Percentiles rank a stretch among this genome's conserved stretches.
Evolutionary conservation across 169 alveolate genomes (phyloP).

Genomic region (Cryptosporidium bovis): DNA sequence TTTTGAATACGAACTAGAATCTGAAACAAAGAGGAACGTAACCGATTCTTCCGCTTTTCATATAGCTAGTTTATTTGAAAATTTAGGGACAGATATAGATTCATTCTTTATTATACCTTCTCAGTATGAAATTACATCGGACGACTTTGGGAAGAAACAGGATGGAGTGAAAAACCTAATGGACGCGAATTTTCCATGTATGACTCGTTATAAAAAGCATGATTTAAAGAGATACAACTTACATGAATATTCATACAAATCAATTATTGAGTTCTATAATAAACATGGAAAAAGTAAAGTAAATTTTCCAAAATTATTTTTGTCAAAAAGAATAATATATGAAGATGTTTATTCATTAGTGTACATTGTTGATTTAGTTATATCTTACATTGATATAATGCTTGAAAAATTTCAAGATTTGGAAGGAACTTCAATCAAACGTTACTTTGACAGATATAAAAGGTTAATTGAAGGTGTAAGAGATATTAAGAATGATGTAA

Average conservation of each 20-base stretch:
- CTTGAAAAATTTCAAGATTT: not conserved
- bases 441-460: not conserved
- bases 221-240: conserved; percentile 1
- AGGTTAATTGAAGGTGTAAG: not conserved
- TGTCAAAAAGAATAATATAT: not conserved
- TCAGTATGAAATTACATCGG: conserved; percentile 9
- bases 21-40: not conserved
- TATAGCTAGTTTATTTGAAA: not conserved
- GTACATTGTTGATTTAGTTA: not conserved
- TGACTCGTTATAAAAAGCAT: too few relatives aligned
- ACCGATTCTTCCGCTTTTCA: not conserved
- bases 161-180: not conserved
- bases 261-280: not conserved
- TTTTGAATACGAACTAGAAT: not conserved
- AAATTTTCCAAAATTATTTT: not conserved
- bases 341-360: conserved; percentile 34
- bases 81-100: conserved; percentile 8
- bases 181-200: conserved; percentile 39
- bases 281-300: not conserved
- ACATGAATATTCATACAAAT: not conserved
- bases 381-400: not conserved
- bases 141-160: not conserved
- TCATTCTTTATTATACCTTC: conserved; percentile 12
- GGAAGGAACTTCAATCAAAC: not conserved
- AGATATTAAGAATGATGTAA: conserved; percentile 5